Evolutionary conservation across 306 rosid species (phyloP).

Genomic region (Rosa lucieae): DNA sequence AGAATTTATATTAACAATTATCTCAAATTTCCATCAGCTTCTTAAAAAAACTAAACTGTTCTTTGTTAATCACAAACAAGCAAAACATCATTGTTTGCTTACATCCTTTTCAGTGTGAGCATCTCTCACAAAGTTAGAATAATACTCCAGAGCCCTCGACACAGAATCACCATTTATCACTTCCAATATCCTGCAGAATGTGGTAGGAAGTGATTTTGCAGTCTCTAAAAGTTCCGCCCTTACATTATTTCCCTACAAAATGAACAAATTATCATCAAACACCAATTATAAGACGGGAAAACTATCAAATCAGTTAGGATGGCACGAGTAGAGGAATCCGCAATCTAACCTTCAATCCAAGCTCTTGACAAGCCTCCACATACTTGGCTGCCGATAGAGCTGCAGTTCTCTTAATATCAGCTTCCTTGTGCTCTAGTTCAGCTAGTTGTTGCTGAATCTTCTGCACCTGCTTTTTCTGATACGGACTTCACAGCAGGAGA

Average conservation of each 20-base stretch:
- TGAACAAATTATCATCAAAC: conserved; percentile 11
- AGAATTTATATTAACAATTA: conserved; percentile 29
- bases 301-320: conserved; percentile 3
- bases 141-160: conserved; percentile 73
- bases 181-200: conserved; percentile 69
- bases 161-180: conserved; percentile 62
- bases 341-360: conserved; percentile 78
- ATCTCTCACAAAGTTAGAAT: conserved; percentile 78
- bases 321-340: conserved; percentile 15
- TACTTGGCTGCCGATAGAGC: conserved; percentile 76
- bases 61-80: conserved; percentile 15
- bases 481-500: conserved; percentile 58
- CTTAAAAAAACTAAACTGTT: neutral
- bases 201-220: conserved; percentile 79
- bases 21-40: conserved; percentile 2
- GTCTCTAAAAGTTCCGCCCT: conserved; percentile 83
- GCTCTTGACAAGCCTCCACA: conserved; percentile 95
- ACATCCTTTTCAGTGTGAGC: conserved; percentile 83
- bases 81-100: conserved; percentile 37
- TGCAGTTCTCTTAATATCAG: conserved; percentile 84
- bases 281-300: neutral
- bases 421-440: conserved; percentile 94
- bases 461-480: conserved; percentile 88
- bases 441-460: conserved; percentile 90
- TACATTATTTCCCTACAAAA: conserved; percentile 77